phyloP scores from a whole-genome alignment of 2,329 filamentous ascomycete genomes.

The Cladosporium sp. region DNA sequence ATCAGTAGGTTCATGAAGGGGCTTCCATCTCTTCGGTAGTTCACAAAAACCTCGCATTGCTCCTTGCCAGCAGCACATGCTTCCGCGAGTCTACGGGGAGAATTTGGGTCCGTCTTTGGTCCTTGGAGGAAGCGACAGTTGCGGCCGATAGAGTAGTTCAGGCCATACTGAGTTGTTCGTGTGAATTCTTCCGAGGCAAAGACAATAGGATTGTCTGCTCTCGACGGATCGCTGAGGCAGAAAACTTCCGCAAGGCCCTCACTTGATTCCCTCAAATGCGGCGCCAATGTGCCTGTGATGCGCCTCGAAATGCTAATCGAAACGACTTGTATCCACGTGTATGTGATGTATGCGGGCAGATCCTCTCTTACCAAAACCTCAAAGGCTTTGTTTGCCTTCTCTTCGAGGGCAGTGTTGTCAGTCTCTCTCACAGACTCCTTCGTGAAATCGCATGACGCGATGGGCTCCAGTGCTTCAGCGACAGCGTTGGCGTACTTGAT shows the following conservation, averaged over 20 bases:
- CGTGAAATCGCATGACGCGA: slow-evolving; percentile 59
- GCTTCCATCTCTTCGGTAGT: slow-evolving; percentile 72
- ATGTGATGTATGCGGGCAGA: slow-evolving; percentile 69
- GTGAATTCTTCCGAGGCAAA: slow-evolving; percentile 78
- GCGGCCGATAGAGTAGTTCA: slow-evolving; percentile 70
- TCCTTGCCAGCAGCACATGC: slow-evolving; percentile 65
- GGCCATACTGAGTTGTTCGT: slow-evolving; percentile 72
- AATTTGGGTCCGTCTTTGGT: slow-evolving; percentile 66
- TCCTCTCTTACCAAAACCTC: slow-evolving; percentile 65
- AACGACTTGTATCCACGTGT: slow-evolving; percentile 69
- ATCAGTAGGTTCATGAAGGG: slow-evolving; percentile 77
- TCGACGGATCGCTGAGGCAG: slow-evolving; percentile 72
- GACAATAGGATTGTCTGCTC: slow-evolving; percentile 73
- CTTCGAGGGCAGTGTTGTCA: slow-evolving; percentile 59
- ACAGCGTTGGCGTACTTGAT: slow-evolving; percentile 72
- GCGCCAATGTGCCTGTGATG: slow-evolving; percentile 66
- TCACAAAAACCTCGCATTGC: slow-evolving; percentile 72
- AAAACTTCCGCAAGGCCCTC: slow-evolving; percentile 77
- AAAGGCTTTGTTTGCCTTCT: slow-evolving; percentile 66
- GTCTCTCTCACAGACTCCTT: slow-evolving; percentile 53
- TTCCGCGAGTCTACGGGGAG: slow-evolving; percentile 62
- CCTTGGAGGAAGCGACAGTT: slow-evolving; percentile 81
- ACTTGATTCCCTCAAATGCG: slow-evolving; percentile 65
- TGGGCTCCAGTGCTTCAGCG: slow-evolving; percentile 58
- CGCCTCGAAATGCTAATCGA: slow-evolving; percentile 67